phyloP scores from a whole-genome alignment of 2,329 filamentous ascomycete species.

The Aspergillus sp. region DNA sequence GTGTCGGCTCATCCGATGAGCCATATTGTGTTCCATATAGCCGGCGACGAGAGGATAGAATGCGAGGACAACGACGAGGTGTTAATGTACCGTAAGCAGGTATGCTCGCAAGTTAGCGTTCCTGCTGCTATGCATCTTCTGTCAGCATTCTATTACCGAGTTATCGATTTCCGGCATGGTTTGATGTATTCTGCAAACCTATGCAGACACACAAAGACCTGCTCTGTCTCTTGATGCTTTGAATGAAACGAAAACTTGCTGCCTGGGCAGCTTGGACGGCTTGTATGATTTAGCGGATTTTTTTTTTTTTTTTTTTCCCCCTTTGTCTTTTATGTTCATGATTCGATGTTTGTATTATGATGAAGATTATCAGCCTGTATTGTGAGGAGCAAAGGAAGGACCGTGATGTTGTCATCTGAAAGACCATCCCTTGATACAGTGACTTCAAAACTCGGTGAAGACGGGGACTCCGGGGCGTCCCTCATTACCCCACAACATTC shows the following conservation, averaged over 20 bases:
- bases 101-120: neutral
- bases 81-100: constrained; percentile 30
- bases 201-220: neutral
- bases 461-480: constrained; percentile 4
- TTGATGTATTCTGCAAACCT: neutral
- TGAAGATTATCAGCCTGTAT: neutral
- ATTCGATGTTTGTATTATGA: constrained; percentile 9
- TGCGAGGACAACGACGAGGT: constrained; percentile 34
- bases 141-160: neutral
- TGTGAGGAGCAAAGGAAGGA: neutral
- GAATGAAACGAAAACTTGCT: neutral
- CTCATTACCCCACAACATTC: constrained; percentile 7
- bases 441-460: constrained; percentile 4
- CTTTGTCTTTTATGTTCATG: neutral
- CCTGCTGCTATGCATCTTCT: neutral
- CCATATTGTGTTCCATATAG: constrained; percentile 41
- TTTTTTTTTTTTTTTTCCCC: no score
- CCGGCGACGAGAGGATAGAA: constrained; percentile 39
- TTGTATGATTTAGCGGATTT: constrained; percentile 1
- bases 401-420: neutral
- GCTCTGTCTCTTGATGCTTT: neutral
- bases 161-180: neutral
- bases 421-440: neutral
- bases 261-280: neutral
- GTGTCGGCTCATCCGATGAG: constrained; percentile 40